Conservation (phyloP, 2,329 filamentous ascomycete genomes). For the Exophiala phaeomuriformis region DNA sequence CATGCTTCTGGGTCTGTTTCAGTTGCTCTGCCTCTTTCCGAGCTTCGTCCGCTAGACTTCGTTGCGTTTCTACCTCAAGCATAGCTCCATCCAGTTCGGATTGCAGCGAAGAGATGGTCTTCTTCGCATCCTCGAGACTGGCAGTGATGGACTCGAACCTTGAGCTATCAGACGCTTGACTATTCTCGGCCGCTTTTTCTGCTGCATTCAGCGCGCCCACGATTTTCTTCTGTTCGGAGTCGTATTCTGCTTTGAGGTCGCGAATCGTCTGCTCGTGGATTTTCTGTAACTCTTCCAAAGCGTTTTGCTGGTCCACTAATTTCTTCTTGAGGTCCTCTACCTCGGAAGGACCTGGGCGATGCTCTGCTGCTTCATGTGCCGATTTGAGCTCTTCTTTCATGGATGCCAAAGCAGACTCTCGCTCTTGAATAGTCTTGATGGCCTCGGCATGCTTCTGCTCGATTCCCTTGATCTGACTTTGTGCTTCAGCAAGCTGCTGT, state of each 20-base stretch:
- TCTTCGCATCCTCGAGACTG: conserved; percentile 17
- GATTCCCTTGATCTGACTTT: conserved; percentile 8
- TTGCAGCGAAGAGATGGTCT: conserved; percentile 24
- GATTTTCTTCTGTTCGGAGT: conserved; percentile 15
- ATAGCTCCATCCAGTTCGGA: conserved; percentile 31
- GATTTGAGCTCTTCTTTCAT: conserved; percentile 15
- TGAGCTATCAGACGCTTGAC: conserved; percentile 26
- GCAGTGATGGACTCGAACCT: conserved; percentile 10
- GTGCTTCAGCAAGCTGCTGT: conserved; percentile 14
- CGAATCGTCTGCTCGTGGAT: conserved; percentile 13
- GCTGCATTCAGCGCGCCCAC: conserved; percentile 24
- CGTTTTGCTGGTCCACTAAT: conserved; percentile 8
- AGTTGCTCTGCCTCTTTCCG: conserved; percentile 15
- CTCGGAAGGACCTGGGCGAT: conserved; percentile 12
- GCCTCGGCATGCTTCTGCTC: conserved; percentile 12
- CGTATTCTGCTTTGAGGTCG: conserved; percentile 20
- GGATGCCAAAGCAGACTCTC: conserved; percentile 15
- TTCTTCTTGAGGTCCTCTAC: conserved; percentile 16
- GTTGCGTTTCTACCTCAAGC: conserved; percentile 19
- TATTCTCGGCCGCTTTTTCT: conserved; percentile 29
- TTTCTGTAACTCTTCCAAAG: conserved; percentile 10
- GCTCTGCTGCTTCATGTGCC: conserved; percentile 13
- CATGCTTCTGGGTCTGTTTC: conserved; percentile 6
- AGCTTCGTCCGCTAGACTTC: conserved; percentile 12
- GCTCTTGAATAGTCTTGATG: conserved; percentile 11